Percentiles rank a stretch among this genome's conserved stretches.
Evolutionary conservation across 2,329 filamentous ascomycete genomes (phyloP).

Genomic region (Periconia macrospinosa): DNA sequence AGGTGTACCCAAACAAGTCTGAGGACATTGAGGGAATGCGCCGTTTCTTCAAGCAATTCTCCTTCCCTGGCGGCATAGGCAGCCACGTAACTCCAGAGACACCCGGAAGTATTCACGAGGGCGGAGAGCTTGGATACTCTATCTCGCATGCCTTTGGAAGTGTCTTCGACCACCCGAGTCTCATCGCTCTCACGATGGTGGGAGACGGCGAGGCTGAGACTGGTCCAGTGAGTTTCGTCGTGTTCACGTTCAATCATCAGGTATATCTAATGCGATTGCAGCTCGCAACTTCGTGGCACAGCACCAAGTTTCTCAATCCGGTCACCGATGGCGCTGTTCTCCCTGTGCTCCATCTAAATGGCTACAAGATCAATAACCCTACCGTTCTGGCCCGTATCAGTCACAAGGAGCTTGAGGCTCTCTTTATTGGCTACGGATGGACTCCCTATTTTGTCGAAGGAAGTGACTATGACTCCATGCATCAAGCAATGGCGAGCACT

Average conservation of each 20-base stretch:
- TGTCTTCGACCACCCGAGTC: slow-evolving; percentile 73
- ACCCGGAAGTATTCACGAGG: slow-evolving; percentile 75
- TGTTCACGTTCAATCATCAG: too few relatives aligned
- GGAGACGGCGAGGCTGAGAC: slow-evolving; percentile 83
- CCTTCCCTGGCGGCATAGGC: slow-evolving; percentile 77
- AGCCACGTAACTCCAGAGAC: slow-evolving; percentile 80
- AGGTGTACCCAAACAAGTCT: slow-evolving; percentile 75
- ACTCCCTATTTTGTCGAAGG: slow-evolving; percentile 80
- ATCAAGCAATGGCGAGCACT: slow-evolving; percentile 79
- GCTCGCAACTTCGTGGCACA: slow-evolving; percentile 80
- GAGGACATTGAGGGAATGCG: slow-evolving; percentile 70
- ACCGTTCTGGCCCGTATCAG: slow-evolving; percentile 69
- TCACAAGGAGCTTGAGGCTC: slow-evolving; percentile 69
- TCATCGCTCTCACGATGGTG: slow-evolving; percentile 77
- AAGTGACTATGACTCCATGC: slow-evolving; percentile 72
- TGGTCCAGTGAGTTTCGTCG: too few relatives aligned
- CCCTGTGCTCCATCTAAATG: slow-evolving; percentile 76
- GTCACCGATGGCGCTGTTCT: slow-evolving; percentile 77
- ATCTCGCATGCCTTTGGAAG: slow-evolving; percentile 77
- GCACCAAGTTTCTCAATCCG: slow-evolving; percentile 80
- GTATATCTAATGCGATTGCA: too few relatives aligned
- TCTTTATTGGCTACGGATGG: slow-evolving; percentile 78
- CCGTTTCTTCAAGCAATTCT: slow-evolving; percentile 81
- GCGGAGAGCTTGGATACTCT: slow-evolving; percentile 80
- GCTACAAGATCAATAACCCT: slow-evolving; percentile 67